These are phyloP conservation scores for Astrothelium subdiscretum DNA, from an alignment of 495 filamentous ascomycete genomes.

Conservation along the genomic window DNA sequence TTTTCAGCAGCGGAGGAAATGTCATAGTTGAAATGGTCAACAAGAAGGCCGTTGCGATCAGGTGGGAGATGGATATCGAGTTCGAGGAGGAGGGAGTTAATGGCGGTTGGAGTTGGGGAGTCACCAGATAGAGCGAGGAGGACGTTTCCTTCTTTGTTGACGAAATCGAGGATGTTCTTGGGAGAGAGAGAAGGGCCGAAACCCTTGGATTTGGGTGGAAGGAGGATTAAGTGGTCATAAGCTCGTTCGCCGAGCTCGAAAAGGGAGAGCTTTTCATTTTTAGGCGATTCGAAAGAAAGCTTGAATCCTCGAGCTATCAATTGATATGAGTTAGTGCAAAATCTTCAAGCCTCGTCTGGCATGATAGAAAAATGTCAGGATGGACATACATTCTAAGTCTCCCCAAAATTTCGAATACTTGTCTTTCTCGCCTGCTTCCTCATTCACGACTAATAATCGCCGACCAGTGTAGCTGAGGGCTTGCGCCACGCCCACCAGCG, in stretches of 20 bases:
- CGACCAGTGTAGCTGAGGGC: constrained; percentile 71
- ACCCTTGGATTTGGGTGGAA: constrained; percentile 82
- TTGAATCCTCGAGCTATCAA: constrained; percentile 68
- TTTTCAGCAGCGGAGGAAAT: constrained; percentile 58
- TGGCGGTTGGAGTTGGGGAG: constrained; percentile 57
- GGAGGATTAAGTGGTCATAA: constrained; percentile 82
- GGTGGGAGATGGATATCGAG: constrained; percentile 82
- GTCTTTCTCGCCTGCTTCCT: constrained; percentile 67
- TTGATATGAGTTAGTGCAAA: not conserved
- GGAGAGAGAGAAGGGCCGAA: constrained; percentile 81
- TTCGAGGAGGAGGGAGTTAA: constrained; percentile 79
- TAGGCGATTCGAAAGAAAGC: constrained; percentile 71
- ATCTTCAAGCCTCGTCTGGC: not conserved
- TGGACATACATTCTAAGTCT: constrained; percentile 62
- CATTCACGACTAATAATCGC: constrained; percentile 75
- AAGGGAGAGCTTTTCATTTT: constrained; percentile 66
- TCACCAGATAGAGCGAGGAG: constrained; percentile 74
- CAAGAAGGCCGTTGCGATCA: constrained; percentile 68
- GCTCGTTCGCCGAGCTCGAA: constrained; percentile 78
- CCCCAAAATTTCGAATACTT: constrained; percentile 71
- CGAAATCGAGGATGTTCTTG: constrained; percentile 76
- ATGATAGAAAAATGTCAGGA: no score
- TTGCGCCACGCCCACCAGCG: constrained; percentile 52
- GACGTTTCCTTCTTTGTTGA: constrained; percentile 86
- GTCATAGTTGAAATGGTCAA: constrained; percentile 96